phyloP scores from a whole-genome alignment of 2,329 filamentous ascomycete species.

The Fusarium buxicola region DNA sequence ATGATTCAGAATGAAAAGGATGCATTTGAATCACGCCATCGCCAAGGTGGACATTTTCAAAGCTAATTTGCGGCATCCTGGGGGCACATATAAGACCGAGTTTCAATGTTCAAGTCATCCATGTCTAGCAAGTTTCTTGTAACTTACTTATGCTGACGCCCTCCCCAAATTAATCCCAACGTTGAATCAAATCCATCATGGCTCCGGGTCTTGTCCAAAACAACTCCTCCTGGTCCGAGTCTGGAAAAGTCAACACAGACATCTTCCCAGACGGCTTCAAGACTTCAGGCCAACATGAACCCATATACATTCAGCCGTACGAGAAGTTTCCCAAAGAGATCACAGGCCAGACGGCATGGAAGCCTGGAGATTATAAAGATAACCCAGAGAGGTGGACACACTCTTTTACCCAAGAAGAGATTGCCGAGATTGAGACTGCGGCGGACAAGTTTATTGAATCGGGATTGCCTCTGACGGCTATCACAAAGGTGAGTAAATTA shows the following conservation, averaged over 20 bases:
- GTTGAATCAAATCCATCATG: not conserved
- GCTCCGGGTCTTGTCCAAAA: not conserved
- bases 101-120: not conserved
- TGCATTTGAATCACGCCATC: constrained; percentile 5
- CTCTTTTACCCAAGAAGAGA: constrained; percentile 64
- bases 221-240: not conserved
- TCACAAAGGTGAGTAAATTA: constrained; percentile 11
- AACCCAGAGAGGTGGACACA: constrained; percentile 79
- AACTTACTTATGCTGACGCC: not conserved
- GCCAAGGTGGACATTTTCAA: not conserved
- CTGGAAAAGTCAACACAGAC: not conserved
- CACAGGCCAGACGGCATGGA: constrained; percentile 79
- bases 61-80: not conserved
- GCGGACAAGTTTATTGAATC: constrained; percentile 20
- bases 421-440: constrained; percentile 16
- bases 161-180: not conserved
- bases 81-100: not conserved
- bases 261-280: constrained; percentile 61
- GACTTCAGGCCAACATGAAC: constrained; percentile 77
- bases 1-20: not conserved
- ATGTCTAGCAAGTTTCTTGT: not conserved
- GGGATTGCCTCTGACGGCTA: constrained; percentile 12
- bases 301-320: constrained; percentile 76
- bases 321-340: constrained; percentile 77
- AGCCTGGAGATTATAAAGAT: constrained; percentile 70